Base-by-base conservation (phyloP, 1,284 basidiomycete species). In the Apiotrichum brassicae region DNA sequence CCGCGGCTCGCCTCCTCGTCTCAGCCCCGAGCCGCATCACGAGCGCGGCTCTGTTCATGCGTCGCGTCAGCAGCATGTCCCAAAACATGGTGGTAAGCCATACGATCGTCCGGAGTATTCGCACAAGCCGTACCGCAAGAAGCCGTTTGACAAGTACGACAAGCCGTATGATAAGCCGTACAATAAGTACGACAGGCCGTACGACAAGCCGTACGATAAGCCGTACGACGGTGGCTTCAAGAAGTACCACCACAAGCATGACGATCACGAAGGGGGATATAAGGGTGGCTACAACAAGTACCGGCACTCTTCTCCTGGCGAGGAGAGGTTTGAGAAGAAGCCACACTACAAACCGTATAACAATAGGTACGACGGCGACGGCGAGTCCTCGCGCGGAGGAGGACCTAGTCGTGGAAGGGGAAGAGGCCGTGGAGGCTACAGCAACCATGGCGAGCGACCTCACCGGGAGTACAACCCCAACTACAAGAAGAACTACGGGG, bases 291-390 rank as follows among this genome's bases (percentile, higher is more conserved):
- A 26, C 35, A 6, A 34, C 43, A 9, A 24, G 23, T 34, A 35
- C 33, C 14, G 18, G 12, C 14, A 26, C 28, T 30, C 28, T 9
- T 14, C 28, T 30, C 28, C 28, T 14, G 14, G 14, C 28, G 28
- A 36, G 23, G n/a, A 25, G 18, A 11, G 26, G 8, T 11, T 14
- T 24, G 25, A 40, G 24, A 28, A 43, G 32, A 35, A 36, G 32
- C 23, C 23, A 34, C 36, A n/a, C 14, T 23, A 25, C 43, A 35
- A 46, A 16, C 22, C 32, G 7, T 18, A 7, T 4, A 22, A 30
- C 41, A 43, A 43, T 5, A 32, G 22, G 42, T 43, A 43, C 42
- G 22, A 33, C 24, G n/a, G 32, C 45, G 28, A 22, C n/a, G 44
- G 44, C 18, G 35, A 25, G 11, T 25, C 22, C 20, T 8, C 18